These are phyloP conservation scores for Gardenia jasminoides DNA, from an alignment of 257 asterid genomes.

Conservation along the genomic window DNA sequence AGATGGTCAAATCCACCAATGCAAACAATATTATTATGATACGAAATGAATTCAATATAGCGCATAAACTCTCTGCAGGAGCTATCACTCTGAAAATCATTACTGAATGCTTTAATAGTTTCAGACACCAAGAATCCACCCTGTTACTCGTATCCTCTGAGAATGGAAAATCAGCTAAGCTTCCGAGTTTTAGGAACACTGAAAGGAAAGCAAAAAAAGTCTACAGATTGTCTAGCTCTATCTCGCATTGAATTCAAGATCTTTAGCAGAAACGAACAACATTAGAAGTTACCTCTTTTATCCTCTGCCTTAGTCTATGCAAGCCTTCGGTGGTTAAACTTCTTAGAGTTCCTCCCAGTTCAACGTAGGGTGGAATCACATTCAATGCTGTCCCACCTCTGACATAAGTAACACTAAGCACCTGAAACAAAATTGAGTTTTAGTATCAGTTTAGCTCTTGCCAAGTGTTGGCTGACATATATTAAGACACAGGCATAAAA, in stretches of 20 bases:
- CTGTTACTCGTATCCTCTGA: too few species aligned
- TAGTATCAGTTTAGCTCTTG: background rate
- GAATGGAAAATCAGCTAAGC: too few species aligned
- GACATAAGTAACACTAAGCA: conserved; percentile 73
- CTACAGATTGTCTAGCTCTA: too few species aligned
- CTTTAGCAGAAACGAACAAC: background rate
- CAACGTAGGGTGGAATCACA: conserved; percentile 60
- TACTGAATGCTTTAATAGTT: too few species aligned
- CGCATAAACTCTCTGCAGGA: too few species aligned
- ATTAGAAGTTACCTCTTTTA: conserved; percentile 54
- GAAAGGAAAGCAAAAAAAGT: too few species aligned
- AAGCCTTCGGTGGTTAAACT: conserved; percentile 83
- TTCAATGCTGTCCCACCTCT: conserved; percentile 66
- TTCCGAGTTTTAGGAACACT: too few species aligned
- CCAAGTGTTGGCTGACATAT: background rate
- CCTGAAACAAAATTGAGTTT: conserved; percentile 37
- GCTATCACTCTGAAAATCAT: too few species aligned
- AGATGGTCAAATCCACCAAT: too few species aligned
- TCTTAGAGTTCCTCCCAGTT: conserved; percentile 78
- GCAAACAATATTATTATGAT: too few species aligned
- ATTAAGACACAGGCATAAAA: background rate
- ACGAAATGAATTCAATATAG: too few species aligned
- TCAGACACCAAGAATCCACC: too few species aligned
- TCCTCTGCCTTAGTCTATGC: conserved; percentile 59
- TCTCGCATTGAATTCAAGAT: background rate